These are phyloP conservation scores for Suhomyces faveliae DNA, from an alignment of 805 yeast species.

Conservation along the genomic window DNA sequence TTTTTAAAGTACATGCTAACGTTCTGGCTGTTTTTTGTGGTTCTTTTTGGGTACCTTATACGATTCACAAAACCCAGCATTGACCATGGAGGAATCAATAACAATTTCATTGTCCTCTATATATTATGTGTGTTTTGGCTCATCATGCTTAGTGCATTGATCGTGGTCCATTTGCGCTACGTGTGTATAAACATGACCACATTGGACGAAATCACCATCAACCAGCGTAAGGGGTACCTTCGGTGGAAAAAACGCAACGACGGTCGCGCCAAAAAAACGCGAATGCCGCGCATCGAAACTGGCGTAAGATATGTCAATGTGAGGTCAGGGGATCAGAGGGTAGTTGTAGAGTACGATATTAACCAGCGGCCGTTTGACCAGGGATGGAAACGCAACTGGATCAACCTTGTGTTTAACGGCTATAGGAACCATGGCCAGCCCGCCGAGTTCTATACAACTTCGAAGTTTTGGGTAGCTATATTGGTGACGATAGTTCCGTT, in stretches of 20 bases:
- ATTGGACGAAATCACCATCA: conserved; percentile 51
- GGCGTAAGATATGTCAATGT: conserved; percentile 47
- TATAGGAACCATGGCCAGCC: conserved; percentile 20
- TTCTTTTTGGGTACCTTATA: conserved; percentile 23
- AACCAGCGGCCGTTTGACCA: conserved; percentile 34
- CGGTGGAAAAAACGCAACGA: conserved; percentile 19
- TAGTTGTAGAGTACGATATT: conserved; percentile 34
- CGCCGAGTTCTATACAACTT: conserved; percentile 7
- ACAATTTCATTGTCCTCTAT: conserved; percentile 50
- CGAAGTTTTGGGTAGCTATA: conserved; percentile 15
- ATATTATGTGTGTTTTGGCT: conserved; percentile 46
- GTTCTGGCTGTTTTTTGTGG: conserved; percentile 38
- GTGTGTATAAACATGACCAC: conserved; percentile 53
- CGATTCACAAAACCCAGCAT: conserved; percentile 24
- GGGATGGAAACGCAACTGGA: conserved; percentile 38
- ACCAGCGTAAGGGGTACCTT: conserved; percentile 29
- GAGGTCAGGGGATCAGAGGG: conserved; percentile 27
- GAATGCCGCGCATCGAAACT: conserved; percentile 25
- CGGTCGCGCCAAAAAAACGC: conserved; percentile 9
- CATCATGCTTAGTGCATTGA: conserved; percentile 43
- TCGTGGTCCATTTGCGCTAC: conserved; percentile 44
- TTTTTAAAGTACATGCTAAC: conserved; percentile 52
- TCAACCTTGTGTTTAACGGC: conserved; percentile 30
- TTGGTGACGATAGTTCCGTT: conserved; percentile 20
- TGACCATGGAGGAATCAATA: conserved; percentile 32